Percentiles rank a stretch among this genome's conserved stretches.
Conservation (phyloP, 2,329 filamentous ascomycete species). For the Penicillium crustosum region DNA sequence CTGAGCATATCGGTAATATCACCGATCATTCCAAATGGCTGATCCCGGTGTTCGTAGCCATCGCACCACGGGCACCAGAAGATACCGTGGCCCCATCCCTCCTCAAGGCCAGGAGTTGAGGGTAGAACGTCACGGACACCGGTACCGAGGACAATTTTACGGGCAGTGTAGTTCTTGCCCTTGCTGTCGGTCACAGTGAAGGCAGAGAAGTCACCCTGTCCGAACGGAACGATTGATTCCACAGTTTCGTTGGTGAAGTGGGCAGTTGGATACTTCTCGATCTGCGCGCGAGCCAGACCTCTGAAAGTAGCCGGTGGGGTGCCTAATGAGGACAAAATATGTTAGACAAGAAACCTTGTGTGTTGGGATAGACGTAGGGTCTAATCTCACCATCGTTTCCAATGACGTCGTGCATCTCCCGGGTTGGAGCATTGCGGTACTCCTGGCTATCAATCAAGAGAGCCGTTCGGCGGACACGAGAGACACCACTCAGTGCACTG, state of each 20-base stretch:
- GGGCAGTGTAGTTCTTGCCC: slow-evolving; percentile 45
- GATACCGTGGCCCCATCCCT: slow-evolving; percentile 60
- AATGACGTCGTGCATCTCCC: slow-evolving; percentile 62
- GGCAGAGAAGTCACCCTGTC: slow-evolving; percentile 40
- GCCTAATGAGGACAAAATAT: neutral
- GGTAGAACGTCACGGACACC: slow-evolving; percentile 59
- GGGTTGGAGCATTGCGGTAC: slow-evolving; percentile 58
- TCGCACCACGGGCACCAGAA: slow-evolving; percentile 68
- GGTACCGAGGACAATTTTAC: slow-evolving; percentile 59
- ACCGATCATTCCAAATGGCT: slow-evolving; percentile 56
- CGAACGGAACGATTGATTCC: slow-evolving; percentile 18
- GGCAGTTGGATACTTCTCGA: slow-evolving; percentile 53
- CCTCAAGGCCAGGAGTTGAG: slow-evolving; percentile 53
- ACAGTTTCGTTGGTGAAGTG: slow-evolving; percentile 53
- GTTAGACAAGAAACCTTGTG: neutral
- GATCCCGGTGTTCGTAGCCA: slow-evolving; percentile 61
- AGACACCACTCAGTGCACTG: slow-evolving; percentile 56
- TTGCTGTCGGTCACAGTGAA: slow-evolving; percentile 48
- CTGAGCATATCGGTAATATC: slow-evolving; percentile 47
- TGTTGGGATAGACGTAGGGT: neutral
- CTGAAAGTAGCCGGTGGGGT: slow-evolving; percentile 54
- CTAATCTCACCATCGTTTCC: slow-evolving; percentile 55
- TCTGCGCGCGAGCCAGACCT: slow-evolving; percentile 53
- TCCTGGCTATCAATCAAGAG: slow-evolving; percentile 59
- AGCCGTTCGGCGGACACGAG: slow-evolving; percentile 56